phyloP scores from a whole-genome alignment of 768 basidiomycete species.

The Podaxis sp. region DNA sequence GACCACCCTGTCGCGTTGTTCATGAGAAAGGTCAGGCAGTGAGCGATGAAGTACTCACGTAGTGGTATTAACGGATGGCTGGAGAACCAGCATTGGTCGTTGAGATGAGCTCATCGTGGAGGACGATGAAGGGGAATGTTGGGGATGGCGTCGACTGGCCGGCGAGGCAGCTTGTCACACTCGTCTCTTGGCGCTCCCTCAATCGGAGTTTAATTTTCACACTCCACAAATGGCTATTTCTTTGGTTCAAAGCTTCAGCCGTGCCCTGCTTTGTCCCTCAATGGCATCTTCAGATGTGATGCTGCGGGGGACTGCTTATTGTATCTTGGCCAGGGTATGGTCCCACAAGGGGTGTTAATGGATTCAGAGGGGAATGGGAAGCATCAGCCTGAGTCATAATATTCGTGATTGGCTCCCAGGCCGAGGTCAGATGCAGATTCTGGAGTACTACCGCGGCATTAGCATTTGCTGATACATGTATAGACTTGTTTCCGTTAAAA shows the following conservation, averaged over 20 bases:
- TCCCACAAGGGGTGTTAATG: not conserved
- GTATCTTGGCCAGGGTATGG: not conserved
- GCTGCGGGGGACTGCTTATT: not conserved
- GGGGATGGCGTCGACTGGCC: constrained; percentile 13
- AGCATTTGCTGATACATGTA: not conserved
- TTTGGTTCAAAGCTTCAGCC: constrained; percentile 24
- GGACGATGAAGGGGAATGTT: constrained; percentile 23
- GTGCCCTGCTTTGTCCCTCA: not conserved
- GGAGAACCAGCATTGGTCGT: constrained; percentile 69
- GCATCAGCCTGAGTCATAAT: constrained; percentile 2
- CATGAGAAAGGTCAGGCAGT: constrained; percentile 16
- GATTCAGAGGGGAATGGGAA: not conserved
- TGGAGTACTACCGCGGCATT: not conserved
- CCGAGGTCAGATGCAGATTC: not conserved
- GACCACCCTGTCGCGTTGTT: constrained; percentile 60
- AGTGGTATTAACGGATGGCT: constrained; percentile 83
- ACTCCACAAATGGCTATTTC: constrained; percentile 27
- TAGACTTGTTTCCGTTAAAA: not conserved
- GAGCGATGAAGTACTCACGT: constrained; percentile 50
- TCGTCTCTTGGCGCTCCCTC: constrained; percentile 15
- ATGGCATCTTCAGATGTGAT: not conserved
- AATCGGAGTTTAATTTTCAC: constrained; percentile 28
- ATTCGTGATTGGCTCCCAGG: not conserved
- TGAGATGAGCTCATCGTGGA: constrained; percentile 56
- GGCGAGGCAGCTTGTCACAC: constrained; percentile 11